phyloP scores from a whole-genome alignment of 345 rosid species.

The Syzygium jambos region DNA sequence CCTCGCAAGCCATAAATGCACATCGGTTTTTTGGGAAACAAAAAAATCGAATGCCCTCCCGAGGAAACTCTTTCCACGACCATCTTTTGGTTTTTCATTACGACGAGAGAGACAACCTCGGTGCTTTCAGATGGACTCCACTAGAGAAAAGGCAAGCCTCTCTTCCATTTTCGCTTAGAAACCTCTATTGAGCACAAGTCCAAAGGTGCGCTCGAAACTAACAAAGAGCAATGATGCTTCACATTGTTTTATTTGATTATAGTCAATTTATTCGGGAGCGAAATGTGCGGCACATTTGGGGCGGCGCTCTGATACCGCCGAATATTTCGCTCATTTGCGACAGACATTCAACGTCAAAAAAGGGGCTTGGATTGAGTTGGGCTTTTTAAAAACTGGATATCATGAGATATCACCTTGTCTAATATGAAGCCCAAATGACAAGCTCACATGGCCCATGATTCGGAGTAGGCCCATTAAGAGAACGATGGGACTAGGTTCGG shows the following conservation, averaged over 20 bases:
- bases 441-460: not conserved
- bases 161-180: too few relatives aligned
- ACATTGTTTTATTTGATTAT: not conserved
- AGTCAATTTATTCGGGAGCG: not conserved
- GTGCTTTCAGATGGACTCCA: too few relatives aligned
- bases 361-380: not conserved
- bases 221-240: not conserved
- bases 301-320: not conserved
- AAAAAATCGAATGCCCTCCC: not conserved
- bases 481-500: not conserved
- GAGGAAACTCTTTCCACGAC: too few relatives aligned
- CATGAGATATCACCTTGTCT: not conserved
- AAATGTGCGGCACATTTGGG: not conserved
- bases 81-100: too few relatives aligned
- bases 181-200: too few relatives aligned
- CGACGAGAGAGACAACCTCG: too few relatives aligned
- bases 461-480: not conserved
- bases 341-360: not conserved
- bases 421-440: too few relatives aligned
- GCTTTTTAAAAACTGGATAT: not conserved
- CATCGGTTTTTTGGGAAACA: not conserved
- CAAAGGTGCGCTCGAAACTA: too few relatives aligned
- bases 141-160: too few relatives aligned
- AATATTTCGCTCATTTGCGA: not conserved
- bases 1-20: not conserved